Evolutionary conservation across 2,329 filamentous ascomycete species (phyloP).

Genomic region (Sphaceloma murrayae): DNA sequence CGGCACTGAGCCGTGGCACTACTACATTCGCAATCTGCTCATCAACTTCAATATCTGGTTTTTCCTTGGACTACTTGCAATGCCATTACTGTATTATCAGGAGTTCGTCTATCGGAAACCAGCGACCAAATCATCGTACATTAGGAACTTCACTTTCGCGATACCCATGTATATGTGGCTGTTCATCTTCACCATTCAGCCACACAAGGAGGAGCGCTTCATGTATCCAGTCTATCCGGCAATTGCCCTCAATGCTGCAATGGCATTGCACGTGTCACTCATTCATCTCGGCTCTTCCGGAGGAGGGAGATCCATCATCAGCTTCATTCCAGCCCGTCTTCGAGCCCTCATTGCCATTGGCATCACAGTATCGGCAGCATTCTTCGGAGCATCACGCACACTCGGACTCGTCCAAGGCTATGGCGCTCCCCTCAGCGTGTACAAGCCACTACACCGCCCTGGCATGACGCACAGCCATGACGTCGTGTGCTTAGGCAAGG

Average conservation of each 20-base stretch:
- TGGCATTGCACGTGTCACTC: constrained; percentile 72
- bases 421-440: constrained; percentile 65
- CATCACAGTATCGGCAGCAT: constrained; percentile 51
- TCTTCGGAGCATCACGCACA: constrained; percentile 60
- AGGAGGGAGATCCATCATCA: constrained; percentile 51
- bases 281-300: constrained; percentile 62
- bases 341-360: constrained; percentile 46
- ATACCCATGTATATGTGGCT: constrained; percentile 93
- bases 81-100: constrained; percentile 68
- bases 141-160: constrained; percentile 69
- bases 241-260: constrained; percentile 76
- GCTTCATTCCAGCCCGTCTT: constrained; percentile 63
- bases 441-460: constrained; percentile 52
- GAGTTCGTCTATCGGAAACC: constrained; percentile 53
- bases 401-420: constrained; percentile 74
- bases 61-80: constrained; percentile 60
- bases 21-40: constrained; percentile 82
- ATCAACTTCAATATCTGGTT: constrained; percentile 98
- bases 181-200: constrained; percentile 78
- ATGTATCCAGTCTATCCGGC: constrained; percentile 97
- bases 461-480: constrained; percentile 52
- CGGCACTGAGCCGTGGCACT: constrained; percentile 92
- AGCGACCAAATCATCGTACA: constrained; percentile 56
- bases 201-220: constrained; percentile 96
- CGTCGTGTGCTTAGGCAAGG: constrained; percentile 81